These are phyloP conservation scores for Phoma sp. DNA, from an alignment of 2,329 filamentous ascomycete species.

Conservation along the genomic window DNA sequence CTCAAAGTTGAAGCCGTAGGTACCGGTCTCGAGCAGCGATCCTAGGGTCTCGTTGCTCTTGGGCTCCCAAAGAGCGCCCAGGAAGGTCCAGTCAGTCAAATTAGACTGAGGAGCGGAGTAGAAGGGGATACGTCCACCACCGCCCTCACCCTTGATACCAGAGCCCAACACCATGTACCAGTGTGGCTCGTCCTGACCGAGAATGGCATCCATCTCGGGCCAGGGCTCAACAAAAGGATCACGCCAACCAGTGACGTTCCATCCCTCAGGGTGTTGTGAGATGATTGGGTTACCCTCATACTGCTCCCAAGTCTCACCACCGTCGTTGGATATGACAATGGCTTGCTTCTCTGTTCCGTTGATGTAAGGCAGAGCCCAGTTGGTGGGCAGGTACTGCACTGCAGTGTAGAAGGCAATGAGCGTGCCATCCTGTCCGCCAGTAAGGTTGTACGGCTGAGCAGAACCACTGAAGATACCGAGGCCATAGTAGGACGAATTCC, in stretches of 20 bases:
- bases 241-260: conserved; percentile 53
- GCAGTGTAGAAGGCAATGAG: conserved; percentile 57
- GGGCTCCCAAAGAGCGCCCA: conserved; percentile 56
- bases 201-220: conserved; percentile 52
- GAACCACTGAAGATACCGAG: conserved; percentile 62
- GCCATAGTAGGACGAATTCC: conserved; percentile 54
- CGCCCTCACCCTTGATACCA: conserved; percentile 55
- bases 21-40: conserved; percentile 52
- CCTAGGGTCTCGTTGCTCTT: conserved; percentile 51
- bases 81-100: conserved; percentile 55
- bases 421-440: conserved; percentile 55
- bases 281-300: conserved; percentile 57
- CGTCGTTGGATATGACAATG: conserved; percentile 54
- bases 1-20: conserved; percentile 57
- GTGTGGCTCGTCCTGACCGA: conserved; percentile 51
- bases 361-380: conserved; percentile 53
- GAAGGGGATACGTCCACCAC: conserved; percentile 55
- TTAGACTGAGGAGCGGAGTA: conserved; percentile 54
- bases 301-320: conserved; percentile 56
- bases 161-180: conserved; percentile 56
- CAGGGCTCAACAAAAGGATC: conserved; percentile 45
- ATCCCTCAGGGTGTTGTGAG: conserved; percentile 49
- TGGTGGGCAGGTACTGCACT: conserved; percentile 54
- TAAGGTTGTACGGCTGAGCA: conserved; percentile 56
- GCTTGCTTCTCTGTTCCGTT: conserved; percentile 56